Evolutionary conservation across 305 asterid genomes (phyloP).

Genomic region (Nicotiana rustica): DNA sequence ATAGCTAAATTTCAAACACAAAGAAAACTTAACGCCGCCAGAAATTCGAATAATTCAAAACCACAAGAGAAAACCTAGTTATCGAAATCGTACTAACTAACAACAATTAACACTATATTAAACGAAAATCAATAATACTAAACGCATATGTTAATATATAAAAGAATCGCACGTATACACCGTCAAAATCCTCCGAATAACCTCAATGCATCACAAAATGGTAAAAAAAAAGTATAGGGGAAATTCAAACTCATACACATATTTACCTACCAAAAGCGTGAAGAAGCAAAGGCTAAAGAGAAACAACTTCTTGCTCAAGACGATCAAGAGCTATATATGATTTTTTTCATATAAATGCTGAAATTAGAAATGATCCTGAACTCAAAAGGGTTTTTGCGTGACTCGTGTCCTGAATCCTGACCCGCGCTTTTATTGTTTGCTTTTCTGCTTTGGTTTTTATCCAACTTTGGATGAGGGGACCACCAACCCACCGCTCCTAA

Average conservation of each 20-base stretch:
- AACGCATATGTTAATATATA: background rate
- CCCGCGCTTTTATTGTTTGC: no score
- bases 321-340: background rate
- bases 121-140: background rate
- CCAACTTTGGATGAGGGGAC: no score
- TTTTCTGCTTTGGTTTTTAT: no score
- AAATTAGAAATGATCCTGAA: no score
- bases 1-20: background rate
- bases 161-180: background rate
- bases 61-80: constrained; percentile 15
- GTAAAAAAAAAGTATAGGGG: background rate
- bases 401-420: no score
- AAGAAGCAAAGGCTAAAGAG: constrained; percentile 9
- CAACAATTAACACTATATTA: background rate
- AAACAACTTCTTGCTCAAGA: background rate
- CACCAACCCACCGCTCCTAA: no score
- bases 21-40: background rate
- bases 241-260: no score
- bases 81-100: background rate
- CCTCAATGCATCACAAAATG: background rate
- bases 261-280: background rate
- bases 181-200: background rate
- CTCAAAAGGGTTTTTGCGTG: no score
- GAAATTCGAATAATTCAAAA: background rate
- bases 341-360: no score